Evolutionary conservation across 2,329 filamentous ascomycete genomes (phyloP).

Genomic region (Elsinoe ampelina): DNA sequence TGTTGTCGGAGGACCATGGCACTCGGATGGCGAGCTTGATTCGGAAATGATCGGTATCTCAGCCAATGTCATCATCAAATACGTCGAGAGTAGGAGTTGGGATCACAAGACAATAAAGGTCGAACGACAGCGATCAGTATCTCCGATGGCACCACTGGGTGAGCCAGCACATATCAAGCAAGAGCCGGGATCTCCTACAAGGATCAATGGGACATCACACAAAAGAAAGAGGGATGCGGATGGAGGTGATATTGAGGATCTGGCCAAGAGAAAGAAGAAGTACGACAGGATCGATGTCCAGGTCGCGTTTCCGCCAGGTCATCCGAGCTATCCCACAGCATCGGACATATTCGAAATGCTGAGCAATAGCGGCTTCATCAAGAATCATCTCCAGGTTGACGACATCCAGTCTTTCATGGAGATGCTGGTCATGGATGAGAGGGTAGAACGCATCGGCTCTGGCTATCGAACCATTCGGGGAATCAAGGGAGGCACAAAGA

Average conservation of each 20-base stretch:
- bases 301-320: slow-evolving; percentile 24
- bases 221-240: slow-evolving; percentile 26
- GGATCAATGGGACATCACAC: slow-evolving; percentile 1
- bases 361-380: slow-evolving; percentile 58
- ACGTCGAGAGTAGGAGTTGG: slow-evolving; percentile 63
- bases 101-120: slow-evolving; percentile 39
- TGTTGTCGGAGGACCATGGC: slow-evolving; percentile 90
- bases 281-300: slow-evolving; percentile 21
- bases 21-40: slow-evolving; percentile 83
- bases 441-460: slow-evolving; percentile 55
- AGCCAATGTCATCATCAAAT: slow-evolving; percentile 62
- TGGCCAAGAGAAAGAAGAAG: slow-evolving; percentile 24
- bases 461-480: slow-evolving; percentile 41
- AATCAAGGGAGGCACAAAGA: slow-evolving; percentile 19
- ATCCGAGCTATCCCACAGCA: slow-evolving; percentile 67
- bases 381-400: slow-evolving; percentile 53
- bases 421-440: slow-evolving; percentile 79
- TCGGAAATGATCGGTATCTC: slow-evolving; percentile 76
- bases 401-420: slow-evolving; percentile 82
- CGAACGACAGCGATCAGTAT: slow-evolving; percentile 12
- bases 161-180: slow-evolving; percentile 1
- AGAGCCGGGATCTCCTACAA: neutral
- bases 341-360: slow-evolving; percentile 68
- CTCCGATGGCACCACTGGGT: neutral
- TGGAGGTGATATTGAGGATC: slow-evolving; percentile 26